phyloP scores from a whole-genome alignment of 164 flowering plant species.

The Piper longum region DNA sequence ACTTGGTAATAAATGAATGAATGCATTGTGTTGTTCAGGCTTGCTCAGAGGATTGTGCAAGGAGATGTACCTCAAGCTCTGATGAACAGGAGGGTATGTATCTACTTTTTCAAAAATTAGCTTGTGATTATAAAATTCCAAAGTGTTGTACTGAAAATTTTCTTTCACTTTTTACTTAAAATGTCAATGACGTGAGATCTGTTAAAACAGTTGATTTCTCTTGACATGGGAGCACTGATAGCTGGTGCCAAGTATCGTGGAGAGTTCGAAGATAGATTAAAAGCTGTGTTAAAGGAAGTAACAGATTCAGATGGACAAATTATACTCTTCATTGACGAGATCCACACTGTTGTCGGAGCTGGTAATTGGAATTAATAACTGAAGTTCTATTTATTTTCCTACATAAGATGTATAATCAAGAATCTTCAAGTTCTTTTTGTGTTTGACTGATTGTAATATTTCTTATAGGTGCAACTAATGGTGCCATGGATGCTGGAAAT shows the following conservation, averaged over 20 bases:
- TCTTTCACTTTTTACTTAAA: not conserved
- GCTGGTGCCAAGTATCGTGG: slow-evolving; percentile 99
- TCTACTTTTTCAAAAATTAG: not conserved
- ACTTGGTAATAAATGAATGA: not conserved
- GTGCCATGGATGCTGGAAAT: slow-evolving; percentile 97
- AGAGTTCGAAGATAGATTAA: slow-evolving; percentile 94
- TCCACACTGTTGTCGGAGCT: slow-evolving; percentile 98
- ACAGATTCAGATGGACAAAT: slow-evolving; percentile 91
- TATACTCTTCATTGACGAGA: slow-evolving; percentile 92
- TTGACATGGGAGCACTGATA: slow-evolving; percentile 96
- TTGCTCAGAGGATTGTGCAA: slow-evolving; percentile 94
- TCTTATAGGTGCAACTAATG: slow-evolving; percentile 80
- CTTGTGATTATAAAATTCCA: not conserved
- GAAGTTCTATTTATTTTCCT: no score
- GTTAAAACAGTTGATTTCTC: slow-evolving; percentile 78
- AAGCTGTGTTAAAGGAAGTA: slow-evolving; percentile 93
- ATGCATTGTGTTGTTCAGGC: slow-evolving; percentile 29
- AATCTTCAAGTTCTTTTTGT: not conserved
- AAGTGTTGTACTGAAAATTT: not conserved
- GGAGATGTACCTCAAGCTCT: slow-evolving; percentile 99
- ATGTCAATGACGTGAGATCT: not conserved
- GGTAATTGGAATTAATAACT: slow-evolving; percentile 23
- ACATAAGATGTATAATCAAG: not conserved
- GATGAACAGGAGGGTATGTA: slow-evolving; percentile 77
- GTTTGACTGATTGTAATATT: not conserved